Conservation (phyloP, 495 filamentous ascomycete genomes). For the Aspergillus egyptiacus region DNA sequence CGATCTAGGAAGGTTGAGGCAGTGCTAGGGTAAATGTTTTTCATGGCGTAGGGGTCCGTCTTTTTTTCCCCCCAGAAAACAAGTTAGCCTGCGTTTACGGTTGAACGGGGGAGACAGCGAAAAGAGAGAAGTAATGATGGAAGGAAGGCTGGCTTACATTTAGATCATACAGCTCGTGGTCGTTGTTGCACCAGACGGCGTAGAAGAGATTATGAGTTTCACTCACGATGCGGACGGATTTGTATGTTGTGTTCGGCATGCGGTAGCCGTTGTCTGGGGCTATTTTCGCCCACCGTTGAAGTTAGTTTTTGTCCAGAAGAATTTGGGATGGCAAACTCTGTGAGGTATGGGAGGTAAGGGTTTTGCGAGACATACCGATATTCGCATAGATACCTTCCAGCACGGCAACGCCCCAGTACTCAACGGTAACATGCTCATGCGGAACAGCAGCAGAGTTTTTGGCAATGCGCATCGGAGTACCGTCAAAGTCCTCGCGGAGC, state of each 20-base stretch:
- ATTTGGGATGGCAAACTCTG: too few relatives aligned
- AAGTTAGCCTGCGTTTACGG: too few relatives aligned
- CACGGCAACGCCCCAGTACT: conserved; percentile 55
- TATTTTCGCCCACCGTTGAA: too few relatives aligned
- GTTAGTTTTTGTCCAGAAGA: too few relatives aligned
- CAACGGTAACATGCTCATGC: conserved; percentile 62
- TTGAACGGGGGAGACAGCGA: too few relatives aligned
- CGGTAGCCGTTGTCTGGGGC: conserved; percentile 17
- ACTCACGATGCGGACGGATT: conserved; percentile 52
- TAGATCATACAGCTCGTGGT: conserved; percentile 60
- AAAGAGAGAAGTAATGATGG: too few relatives aligned
- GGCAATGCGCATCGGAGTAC: conserved; percentile 32
- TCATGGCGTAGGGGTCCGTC: conserved; percentile 55
- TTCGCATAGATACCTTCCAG: conserved; percentile 41
- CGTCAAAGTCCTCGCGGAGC: conserved; percentile 43
- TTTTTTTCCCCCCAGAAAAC: too few relatives aligned
- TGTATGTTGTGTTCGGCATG: conserved; percentile 56
- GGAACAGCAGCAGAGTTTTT: conserved; percentile 28
- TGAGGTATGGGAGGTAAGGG: too few relatives aligned
- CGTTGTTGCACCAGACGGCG: conserved; percentile 60
- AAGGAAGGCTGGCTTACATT: conserved; percentile 33
- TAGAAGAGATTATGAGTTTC: conserved; percentile 55
- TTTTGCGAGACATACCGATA: conserved; percentile 28
- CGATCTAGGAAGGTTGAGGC: conserved; percentile 42
- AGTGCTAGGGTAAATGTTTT: conserved; percentile 48